phyloP scores from a whole-genome alignment of 2,329 filamentous ascomycete genomes.

The Paradendryphiella salina region DNA sequence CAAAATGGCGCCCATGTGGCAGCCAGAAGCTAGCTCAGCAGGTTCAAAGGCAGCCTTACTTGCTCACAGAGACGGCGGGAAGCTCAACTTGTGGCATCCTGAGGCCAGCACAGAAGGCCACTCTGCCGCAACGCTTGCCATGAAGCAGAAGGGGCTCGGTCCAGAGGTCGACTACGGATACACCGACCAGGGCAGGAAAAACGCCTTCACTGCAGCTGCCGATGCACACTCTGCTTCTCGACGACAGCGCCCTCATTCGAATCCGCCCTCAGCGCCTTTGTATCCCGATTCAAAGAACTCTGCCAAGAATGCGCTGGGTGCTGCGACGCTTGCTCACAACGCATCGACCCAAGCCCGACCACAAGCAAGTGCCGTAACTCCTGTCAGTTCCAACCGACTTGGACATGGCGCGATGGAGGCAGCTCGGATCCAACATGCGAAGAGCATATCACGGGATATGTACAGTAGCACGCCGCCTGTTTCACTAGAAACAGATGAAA shows the following conservation, averaged over 20 bases:
- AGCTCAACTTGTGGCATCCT: slow-evolving; percentile 57
- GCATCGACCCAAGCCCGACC: slow-evolving; percentile 34
- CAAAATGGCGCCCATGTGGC: slow-evolving; percentile 64
- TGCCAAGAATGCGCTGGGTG: slow-evolving; percentile 70
- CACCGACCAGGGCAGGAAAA: slow-evolving; percentile 59
- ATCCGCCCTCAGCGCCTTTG: slow-evolving; percentile 49
- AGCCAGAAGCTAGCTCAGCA: slow-evolving; percentile 64
- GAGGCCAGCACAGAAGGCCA: slow-evolving; percentile 59
- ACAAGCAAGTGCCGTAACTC: slow-evolving; percentile 8
- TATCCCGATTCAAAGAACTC: slow-evolving; percentile 64
- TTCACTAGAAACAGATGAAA: slow-evolving; percentile 71
- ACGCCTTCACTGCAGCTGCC: slow-evolving; percentile 74
- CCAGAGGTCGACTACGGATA: slow-evolving; percentile 53
- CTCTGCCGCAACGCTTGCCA: slow-evolving; percentile 71
- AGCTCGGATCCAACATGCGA: slow-evolving; percentile 67
- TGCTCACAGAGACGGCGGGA: slow-evolving; percentile 60
- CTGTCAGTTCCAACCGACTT: slow-evolving; percentile 44
- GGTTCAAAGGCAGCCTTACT: slow-evolving; percentile 76
- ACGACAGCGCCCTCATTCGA: slow-evolving; percentile 67
- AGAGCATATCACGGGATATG: slow-evolving; percentile 72
- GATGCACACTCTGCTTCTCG: slow-evolving; percentile 66
- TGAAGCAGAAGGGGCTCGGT: slow-evolving; percentile 57
- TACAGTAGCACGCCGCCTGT: slow-evolving; percentile 77
- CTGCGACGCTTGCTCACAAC: slow-evolving; percentile 69
- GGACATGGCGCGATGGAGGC: slow-evolving; percentile 59